These are phyloP conservation scores for Castanopsis chinensis DNA, from an alignment of 306 rosid species.

Conservation along the genomic window DNA sequence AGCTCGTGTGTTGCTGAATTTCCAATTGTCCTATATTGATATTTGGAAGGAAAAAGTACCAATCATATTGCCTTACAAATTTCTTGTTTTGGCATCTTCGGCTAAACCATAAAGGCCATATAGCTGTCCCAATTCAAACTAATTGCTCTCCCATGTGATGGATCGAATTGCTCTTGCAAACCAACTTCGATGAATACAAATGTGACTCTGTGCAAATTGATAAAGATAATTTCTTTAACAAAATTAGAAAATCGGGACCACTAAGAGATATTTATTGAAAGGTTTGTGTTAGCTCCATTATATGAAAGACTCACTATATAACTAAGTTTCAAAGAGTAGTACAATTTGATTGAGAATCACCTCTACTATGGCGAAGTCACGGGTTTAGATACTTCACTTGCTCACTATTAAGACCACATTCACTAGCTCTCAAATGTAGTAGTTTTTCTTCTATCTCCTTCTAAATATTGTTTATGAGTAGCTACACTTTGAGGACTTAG, in stretches of 20 bases:
- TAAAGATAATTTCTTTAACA: background rate
- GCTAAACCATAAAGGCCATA: constrained; percentile 9
- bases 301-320: too few relatives aligned
- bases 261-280: background rate
- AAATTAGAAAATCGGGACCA: background rate
- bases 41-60: constrained; percentile 25
- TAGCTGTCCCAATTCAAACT: background rate
- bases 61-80: constrained; percentile 5
- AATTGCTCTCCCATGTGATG: constrained; percentile 12
- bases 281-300: too few relatives aligned
- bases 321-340: too few relatives aligned
- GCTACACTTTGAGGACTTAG: too few relatives aligned
- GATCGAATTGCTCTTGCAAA: background rate
- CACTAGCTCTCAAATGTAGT: too few relatives aligned
- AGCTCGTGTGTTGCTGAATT: constrained; percentile 4
- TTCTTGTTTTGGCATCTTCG: background rate
- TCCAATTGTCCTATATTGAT: constrained; percentile 14
- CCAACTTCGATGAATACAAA: background rate
- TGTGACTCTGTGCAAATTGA: background rate
- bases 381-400: too few relatives aligned
- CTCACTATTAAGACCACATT: too few relatives aligned
- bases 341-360: too few relatives aligned
- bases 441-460: too few relatives aligned
- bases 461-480: too few relatives aligned
- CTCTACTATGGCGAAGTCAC: too few relatives aligned